Conservation (phyloP, 2,329 filamentous ascomycete species). For the Atkinsonella texensis region DNA sequence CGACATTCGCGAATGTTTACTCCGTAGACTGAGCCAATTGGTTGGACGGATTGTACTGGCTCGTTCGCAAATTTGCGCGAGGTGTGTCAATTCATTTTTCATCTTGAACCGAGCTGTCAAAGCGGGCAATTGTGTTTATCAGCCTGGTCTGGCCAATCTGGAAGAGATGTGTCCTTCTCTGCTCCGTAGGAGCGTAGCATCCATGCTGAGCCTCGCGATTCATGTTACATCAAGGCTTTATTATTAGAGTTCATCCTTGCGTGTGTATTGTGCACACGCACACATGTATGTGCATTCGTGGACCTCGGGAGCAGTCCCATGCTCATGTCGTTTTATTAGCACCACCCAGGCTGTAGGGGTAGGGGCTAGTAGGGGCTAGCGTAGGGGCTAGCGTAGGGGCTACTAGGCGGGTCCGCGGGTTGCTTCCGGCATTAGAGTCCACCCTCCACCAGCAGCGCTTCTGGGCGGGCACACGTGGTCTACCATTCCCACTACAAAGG, state of each 20-base stretch:
- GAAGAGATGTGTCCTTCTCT: no score
- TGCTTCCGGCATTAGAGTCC: slow-evolving; percentile 6
- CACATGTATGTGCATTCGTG: no score
- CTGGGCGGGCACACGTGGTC: slow-evolving; percentile 7
- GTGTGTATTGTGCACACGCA: no score
- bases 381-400: no score
- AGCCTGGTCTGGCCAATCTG: neutral
- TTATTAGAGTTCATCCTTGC: no score
- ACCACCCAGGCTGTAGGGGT: no score
- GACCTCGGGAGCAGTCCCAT: no score
- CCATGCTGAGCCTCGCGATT: no score
- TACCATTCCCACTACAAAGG: neutral
- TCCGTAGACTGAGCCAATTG: neutral
- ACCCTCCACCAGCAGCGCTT: neutral
- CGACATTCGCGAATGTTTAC: neutral
- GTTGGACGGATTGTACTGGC: neutral
- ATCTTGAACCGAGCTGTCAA: neutral
- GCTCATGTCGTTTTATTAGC: no score
- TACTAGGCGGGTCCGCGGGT: slow-evolving; percentile 8
- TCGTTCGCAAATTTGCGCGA: neutral
- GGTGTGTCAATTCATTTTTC: neutral
- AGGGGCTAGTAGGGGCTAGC: no score
- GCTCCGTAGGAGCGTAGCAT: no score
- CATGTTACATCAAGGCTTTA: no score
- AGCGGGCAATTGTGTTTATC: neutral